Evolutionary conservation across 768 basidiomycete species (phyloP).

Genomic region (Hortiboletus campestris): DNA sequence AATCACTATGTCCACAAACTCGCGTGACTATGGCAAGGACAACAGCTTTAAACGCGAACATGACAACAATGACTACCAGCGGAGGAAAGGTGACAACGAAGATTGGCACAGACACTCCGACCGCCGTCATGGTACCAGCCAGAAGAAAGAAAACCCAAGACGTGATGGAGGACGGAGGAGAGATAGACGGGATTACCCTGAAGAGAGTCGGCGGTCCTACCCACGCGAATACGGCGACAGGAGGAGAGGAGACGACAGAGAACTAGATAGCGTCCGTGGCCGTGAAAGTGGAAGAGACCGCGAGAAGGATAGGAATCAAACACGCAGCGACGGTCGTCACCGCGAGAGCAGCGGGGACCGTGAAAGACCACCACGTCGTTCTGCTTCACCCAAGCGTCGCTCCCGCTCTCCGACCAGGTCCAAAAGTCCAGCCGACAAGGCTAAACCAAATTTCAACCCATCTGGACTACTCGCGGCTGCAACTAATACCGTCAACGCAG

Average conservation of each 20-base stretch:
- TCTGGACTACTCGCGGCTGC: slow-evolving; percentile 94
- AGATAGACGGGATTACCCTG: slow-evolving; percentile 15
- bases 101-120: slow-evolving; percentile 11
- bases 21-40: slow-evolving; percentile 16
- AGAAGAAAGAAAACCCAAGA: slow-evolving; percentile 14
- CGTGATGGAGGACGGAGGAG: slow-evolving; percentile 24
- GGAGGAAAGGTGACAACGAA: slow-evolving; percentile 7
- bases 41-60: slow-evolving; percentile 11
- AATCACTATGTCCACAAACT: slow-evolving; percentile 14
- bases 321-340: slow-evolving; percentile 27
- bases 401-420: slow-evolving; percentile 45
- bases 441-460: slow-evolving; percentile 85
- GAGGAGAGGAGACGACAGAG: slow-evolving; percentile 13
- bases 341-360: slow-evolving; percentile 30
- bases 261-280: slow-evolving; percentile 5
- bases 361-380: slow-evolving; percentile 44
- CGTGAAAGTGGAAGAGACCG: slow-evolving; percentile 16
- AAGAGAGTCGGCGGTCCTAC: slow-evolving; percentile 18
- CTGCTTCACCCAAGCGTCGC: slow-evolving; percentile 50
- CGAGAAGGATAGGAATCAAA: slow-evolving; percentile 38
- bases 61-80: slow-evolving; percentile 8
- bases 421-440: slow-evolving; percentile 49
- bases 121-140: slow-evolving; percentile 14
- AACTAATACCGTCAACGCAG: slow-evolving; percentile 83
- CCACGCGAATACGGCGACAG: slow-evolving; percentile 22